Base-by-base conservation (phyloP, 345 rosid species). In the Gossypium longicalyx region DNA sequence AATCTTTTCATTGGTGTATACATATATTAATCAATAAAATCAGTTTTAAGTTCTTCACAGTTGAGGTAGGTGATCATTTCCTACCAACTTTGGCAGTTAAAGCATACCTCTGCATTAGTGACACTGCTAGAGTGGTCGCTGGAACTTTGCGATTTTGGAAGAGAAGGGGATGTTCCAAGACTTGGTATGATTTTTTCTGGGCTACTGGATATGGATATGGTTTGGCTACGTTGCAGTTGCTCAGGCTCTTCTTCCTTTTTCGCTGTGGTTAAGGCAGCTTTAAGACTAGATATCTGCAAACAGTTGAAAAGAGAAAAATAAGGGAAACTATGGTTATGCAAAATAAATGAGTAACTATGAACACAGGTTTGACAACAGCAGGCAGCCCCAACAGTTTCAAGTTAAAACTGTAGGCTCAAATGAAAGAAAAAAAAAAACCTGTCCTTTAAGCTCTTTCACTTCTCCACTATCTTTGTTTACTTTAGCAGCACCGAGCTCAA, bases 401-500 rank as follows among this genome's bases (percentile, higher is more conserved):
- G 22, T 2, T 2, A 20, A 20, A 7, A 66, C 44, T 23, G 9
- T 4, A 44, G 29, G 22, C 41, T 56, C 10, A 44, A 57, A 13
- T 20, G 11, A 11, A 74, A 38, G 65, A 38, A 38, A 25, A 92
- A 11, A 11, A 74, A 38, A 41, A 25, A 92, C 97, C 89, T 91
- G 96, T 82, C 91, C 97, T 84, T 88, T 95, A 34, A 93, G 93
- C 75, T 95, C 96, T 79, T 88, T 95, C 82, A 91, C 90, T 56
- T 95, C 98, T 72, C 89, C 43, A 70, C 80, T 76, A 29, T 88
- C 97, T 84, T 86, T 93, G 84, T 93, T 95, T 51, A 90, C 96
- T 82, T 84, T 89, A 80, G 99, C 97, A 63, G 92, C 90, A 75
- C 99, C 99, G 52, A 95, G 93, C 84, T 95, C 98, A n/a, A 95